These are phyloP conservation scores for Cafeteria roenbergensis DNA, from an alignment of 108 stramenopile species.

Conservation along the genomic window DNA sequence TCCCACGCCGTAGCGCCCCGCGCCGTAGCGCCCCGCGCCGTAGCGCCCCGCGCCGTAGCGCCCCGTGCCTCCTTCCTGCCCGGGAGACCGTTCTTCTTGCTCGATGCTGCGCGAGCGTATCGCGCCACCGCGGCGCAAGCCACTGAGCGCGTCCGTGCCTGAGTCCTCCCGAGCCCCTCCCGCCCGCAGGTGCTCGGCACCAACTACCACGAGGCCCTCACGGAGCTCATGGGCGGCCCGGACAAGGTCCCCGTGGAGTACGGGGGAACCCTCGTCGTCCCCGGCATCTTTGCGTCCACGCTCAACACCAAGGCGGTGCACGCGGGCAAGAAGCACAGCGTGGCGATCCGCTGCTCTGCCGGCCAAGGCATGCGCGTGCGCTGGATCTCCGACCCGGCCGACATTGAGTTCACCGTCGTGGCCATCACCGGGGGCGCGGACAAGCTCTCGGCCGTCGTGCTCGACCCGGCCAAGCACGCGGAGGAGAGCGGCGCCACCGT, in stretches of 20 bases:
- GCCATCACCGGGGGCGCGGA: neutral
- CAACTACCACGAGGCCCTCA: neutral
- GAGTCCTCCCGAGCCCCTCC: too few species aligned
- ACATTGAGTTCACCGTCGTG: neutral
- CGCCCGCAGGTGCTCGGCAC: too few species aligned
- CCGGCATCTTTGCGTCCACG: neutral
- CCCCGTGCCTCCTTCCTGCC: too few species aligned
- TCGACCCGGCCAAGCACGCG: neutral
- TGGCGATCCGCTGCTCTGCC: neutral
- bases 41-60: too few species aligned
- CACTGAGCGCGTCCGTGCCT: too few species aligned
- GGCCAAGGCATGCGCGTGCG: neutral
- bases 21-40: too few species aligned
- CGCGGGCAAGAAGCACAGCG: neutral
- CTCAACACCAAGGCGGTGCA: neutral
- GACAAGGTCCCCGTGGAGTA: slow-evolving; percentile 6
- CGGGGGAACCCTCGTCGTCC: neutral
- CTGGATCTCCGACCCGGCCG: neutral
- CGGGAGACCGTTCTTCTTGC: too few species aligned
- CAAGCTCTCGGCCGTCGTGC: neutral
- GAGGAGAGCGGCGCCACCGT: neutral
- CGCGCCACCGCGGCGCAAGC: too few species aligned
- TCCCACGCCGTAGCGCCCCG: too few species aligned
- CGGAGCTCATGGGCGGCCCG: neutral
- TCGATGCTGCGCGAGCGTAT: too few species aligned